Conservation (phyloP, 345 rosid genomes). For the Hirschfeldia incana region DNA sequence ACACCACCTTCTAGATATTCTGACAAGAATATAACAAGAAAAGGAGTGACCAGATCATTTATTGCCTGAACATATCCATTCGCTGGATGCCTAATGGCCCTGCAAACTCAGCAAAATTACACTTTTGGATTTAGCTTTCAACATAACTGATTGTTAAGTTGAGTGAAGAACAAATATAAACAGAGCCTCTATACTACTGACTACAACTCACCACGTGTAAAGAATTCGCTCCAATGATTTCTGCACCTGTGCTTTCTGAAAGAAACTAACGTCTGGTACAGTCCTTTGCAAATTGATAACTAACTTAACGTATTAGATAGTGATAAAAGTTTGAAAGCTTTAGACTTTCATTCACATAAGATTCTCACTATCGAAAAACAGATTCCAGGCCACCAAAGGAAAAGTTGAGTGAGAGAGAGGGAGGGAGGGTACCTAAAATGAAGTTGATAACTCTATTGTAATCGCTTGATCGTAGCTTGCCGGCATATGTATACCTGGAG, state of each 20-base stretch:
- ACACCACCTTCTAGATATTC: conserved; percentile 83
- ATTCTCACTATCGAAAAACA: not conserved
- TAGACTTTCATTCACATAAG: not conserved
- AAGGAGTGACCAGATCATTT: conserved; percentile 97
- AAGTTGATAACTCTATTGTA: conserved; percentile 83
- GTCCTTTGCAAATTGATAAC: too few species aligned
- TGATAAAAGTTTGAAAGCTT: not conserved
- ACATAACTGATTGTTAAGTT: not conserved
- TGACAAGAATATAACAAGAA: conserved; percentile 88
- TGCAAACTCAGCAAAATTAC: conserved; percentile 37
- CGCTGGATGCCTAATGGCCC: conserved; percentile 99
- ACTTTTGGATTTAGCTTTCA: not conserved
- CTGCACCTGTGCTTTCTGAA: conserved; percentile 93
- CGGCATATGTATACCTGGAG: conserved; percentile 51
- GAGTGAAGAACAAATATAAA: not conserved
- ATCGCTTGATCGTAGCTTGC: conserved; percentile 64
- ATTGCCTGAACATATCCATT: conserved; percentile 99
- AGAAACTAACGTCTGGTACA: conserved; percentile 90
- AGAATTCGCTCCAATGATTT: conserved; percentile 97
- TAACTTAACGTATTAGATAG: too few species aligned
- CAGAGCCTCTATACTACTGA: conserved; percentile 14
- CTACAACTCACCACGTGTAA: conserved; percentile 76
- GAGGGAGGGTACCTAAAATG: conserved; percentile 81
- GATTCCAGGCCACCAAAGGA: too few species aligned
- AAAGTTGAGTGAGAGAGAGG: conserved; percentile 32